Base-by-base conservation (phyloP, 2,329 filamentous ascomycete species). In the Lithohypha guttulata region DNA sequence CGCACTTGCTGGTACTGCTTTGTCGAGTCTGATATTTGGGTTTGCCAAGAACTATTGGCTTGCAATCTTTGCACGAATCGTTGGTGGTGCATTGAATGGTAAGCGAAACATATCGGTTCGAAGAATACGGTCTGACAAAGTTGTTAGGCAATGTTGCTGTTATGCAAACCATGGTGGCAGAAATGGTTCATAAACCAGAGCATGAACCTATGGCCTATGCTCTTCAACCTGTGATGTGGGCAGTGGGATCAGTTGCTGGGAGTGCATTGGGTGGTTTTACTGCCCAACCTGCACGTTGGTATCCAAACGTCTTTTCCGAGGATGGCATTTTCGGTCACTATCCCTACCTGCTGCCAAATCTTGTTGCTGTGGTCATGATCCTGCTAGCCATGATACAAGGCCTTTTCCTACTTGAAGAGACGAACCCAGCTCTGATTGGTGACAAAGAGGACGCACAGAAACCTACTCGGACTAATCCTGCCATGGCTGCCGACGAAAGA, bases 71-170 rank as follows among this genome's bases (percentile, higher is more conserved):
- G 63, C 62, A 9, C 49, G 63, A 4, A 61, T 64, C 34, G 51
- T 66, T 10, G 80, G 79, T 0, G 82, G 82, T 0, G 61, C 72
- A 5, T 57, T 82, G 32, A 84, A 84, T 53, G 80, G 79, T n/a
- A n/a, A n/a, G n/a, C n/a, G n/a, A n/a, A n/a, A n/a, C n/a, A n/a
- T n/a, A n/a, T n/a, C n/a, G n/a, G n/a, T n/a, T n/a, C n/a, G n/a
- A n/a, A n/a, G n/a, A n/a, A n/a, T n/a, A n/a, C n/a, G n/a, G n/a
- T n/a, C n/a, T n/a, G n/a, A n/a, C n/a, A n/a, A n/a, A n/a, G n/a
- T n/a, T n/a, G n/a, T n/a, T n/a, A n/a, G n/a, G n/a, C 2, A 84
- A 84, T 53, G 71, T 82, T 2, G 79, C 79, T 0, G 78, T 84
- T 4, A 79, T 84, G 75, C 65, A 79, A 44, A 83, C 78, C 5